Conservation (phyloP, 2,329 filamentous ascomycete species). For the Colletotrichum simmondsii region DNA sequence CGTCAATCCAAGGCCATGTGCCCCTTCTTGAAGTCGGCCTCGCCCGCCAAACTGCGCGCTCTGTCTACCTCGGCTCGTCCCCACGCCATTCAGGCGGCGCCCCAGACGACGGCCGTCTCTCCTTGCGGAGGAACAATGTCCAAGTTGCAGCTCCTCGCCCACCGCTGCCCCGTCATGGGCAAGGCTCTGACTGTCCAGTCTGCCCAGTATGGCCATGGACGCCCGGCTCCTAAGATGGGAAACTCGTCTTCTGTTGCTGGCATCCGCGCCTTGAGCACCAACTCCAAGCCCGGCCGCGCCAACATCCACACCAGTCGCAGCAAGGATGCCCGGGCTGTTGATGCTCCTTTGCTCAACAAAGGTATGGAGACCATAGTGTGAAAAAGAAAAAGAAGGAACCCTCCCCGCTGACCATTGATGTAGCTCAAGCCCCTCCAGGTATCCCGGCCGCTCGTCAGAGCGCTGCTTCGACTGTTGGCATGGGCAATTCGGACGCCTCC, state of each 20-base stretch:
- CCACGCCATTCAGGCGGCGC: slow-evolving; percentile 34
- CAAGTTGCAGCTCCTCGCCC: slow-evolving; percentile 92
- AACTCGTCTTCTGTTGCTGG: slow-evolving; percentile 58
- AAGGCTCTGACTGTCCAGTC: slow-evolving; percentile 93
- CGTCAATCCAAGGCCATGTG: slow-evolving; percentile 97
- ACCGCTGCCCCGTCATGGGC: slow-evolving; percentile 98
- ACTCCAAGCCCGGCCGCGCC: slow-evolving; percentile 70
- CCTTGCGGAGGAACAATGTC: slow-evolving; percentile 94
- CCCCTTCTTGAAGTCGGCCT: slow-evolving; percentile 95
- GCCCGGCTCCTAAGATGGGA: slow-evolving; percentile 49
- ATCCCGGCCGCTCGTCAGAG: slow-evolving; percentile 43
- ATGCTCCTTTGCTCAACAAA: slow-evolving; percentile 61
- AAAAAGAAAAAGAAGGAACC: neutral
- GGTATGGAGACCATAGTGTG: slow-evolving; percentile 50
- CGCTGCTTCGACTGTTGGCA: slow-evolving; percentile 38
- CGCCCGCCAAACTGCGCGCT: slow-evolving; percentile 88
- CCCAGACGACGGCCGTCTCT: slow-evolving; percentile 66
- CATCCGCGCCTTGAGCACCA: slow-evolving; percentile 62
- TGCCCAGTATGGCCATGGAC: slow-evolving; percentile 62
- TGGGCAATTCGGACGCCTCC: slow-evolving; percentile 31
- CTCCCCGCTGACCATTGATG: slow-evolving; percentile 35
- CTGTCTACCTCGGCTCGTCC: slow-evolving; percentile 78
- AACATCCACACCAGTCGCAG: slow-evolving; percentile 83
- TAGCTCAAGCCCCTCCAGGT: slow-evolving; percentile 49
- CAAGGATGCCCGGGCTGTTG: slow-evolving; percentile 82